Percentiles rank a stretch among this genome's conserved stretches.
Evolutionary conservation across 1,284 basidiomycete species (phyloP).

Genomic region (Phylloporus sp.): DNA sequence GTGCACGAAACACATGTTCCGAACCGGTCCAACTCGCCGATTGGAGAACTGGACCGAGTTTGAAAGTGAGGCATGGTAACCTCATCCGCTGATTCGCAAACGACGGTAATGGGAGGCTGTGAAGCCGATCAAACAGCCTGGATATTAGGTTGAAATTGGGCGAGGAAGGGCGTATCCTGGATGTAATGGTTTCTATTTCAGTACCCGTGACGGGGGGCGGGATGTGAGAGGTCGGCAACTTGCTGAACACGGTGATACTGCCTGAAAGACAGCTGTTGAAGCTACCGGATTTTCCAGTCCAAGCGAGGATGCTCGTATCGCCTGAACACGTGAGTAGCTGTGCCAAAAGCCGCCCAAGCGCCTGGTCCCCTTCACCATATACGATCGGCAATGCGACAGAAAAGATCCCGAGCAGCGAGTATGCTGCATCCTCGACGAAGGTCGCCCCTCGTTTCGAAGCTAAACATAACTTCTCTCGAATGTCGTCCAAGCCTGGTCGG

Average conservation of each 20-base stretch:
- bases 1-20: neutral
- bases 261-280: neutral
- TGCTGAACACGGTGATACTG: neutral
- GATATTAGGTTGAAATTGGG: neutral
- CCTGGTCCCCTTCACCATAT: constrained; percentile 1
- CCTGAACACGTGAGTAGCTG: constrained; percentile 1
- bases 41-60: neutral
- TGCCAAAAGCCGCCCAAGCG: neutral
- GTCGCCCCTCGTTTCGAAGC: neutral
- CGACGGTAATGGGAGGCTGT: neutral
- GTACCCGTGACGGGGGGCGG: neutral
- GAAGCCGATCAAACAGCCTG: constrained; percentile 4
- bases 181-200: neutral
- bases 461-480: constrained; percentile 1
- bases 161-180: neutral
- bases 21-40: neutral
- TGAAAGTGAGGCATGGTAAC: constrained; percentile 6
- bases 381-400: neutral
- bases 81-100: constrained; percentile 2
- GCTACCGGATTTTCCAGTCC: neutral
- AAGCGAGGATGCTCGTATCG: neutral
- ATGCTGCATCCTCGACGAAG: neutral
- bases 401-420: constrained; percentile 4
- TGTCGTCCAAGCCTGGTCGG: neutral
- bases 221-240: neutral